Evolutionary conservation across 495 filamentous ascomycete species (phyloP), one percentile per base, ranked within the genome.

Genomic region (Penicillium soppii): DNA sequence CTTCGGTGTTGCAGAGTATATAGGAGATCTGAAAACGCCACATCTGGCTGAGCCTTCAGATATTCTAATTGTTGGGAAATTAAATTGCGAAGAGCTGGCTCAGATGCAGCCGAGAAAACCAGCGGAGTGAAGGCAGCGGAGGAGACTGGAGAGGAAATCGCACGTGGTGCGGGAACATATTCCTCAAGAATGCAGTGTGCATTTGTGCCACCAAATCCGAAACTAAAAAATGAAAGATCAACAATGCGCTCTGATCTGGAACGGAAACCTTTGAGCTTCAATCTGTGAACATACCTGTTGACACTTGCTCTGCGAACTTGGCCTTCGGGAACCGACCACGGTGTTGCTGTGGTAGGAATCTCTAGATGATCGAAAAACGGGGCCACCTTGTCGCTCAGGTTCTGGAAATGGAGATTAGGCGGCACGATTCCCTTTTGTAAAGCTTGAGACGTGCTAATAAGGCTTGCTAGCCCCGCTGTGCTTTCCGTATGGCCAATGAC

Each of bases 121-220:
- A 27, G 25, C 4, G 25, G 25, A 27, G 25, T 27, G 9, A 27
- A 27, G 25, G 4, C 9, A n/a, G n/a, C 25, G 4, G 25, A 27
- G 4, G n/a, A 5, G 25, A 27, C 25, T 5, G 25, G 9, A 27
- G 25, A 27, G 25, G 25, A 5, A 4, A 8, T 1, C n/a, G 25
- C 10, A 6, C 1, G 3, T 7, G 4, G 8, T 25, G 2, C 0
- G 15, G 4, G 7, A 25, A 9, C 32, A 16, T 37, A 51, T 36
- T 33, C 40, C 42, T 85, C 80, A 2, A 85, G 9, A 29, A 86
- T 82, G 22, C 67, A 78, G 45, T 85, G 82, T 2, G 76, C 71
- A 51, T 85, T 85, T 20, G 75, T 72, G 30, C 83, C 82, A 17
- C 83, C 83, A 56, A 80, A 85, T 0, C 82, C 82, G 42, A 82